A percentile compares a stretch with the other conserved stretches of the same genome.
phyloP scores from a whole-genome alignment of 192 early-diverging fungal species.

The Chytriomyces confervae region DNA sequence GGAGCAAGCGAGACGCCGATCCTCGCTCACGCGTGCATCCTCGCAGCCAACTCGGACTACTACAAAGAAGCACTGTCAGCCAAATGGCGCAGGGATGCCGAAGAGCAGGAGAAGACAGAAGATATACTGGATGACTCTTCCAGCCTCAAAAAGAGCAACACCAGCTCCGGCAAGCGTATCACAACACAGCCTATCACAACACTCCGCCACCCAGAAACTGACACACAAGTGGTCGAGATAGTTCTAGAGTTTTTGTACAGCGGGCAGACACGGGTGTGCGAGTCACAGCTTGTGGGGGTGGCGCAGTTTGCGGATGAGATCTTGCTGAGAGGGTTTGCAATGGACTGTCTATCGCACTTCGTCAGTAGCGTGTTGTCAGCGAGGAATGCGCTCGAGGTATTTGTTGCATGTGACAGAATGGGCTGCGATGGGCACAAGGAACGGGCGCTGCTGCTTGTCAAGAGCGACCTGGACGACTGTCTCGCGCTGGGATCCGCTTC shows the following conservation, averaged over 20 bases:
- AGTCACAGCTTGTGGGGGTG: not conserved
- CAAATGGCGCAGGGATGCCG: not conserved
- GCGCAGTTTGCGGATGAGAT: not conserved
- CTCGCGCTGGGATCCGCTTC: not conserved
- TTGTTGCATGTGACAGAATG: not conserved
- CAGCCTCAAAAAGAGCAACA: not conserved
- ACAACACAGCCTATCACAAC: not conserved
- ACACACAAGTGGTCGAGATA: not conserved
- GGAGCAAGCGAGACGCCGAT: not conserved
- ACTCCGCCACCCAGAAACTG: not conserved
- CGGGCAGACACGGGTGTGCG: not conserved
- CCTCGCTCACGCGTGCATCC: conserved; percentile 5
- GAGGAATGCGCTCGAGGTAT: not conserved
- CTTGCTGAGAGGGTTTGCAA: not conserved
- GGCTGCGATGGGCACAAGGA: not conserved
- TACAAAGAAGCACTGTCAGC: conserved; percentile 14
- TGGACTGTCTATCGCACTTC: not conserved
- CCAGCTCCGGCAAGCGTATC: not conserved
- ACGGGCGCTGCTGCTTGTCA: not conserved
- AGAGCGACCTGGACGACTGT: not conserved
- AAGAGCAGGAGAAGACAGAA: not conserved
- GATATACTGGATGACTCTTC: no score
- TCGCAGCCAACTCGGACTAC: conserved; percentile 17
- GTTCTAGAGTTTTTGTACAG: not conserved
- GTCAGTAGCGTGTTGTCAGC: not conserved